Base-by-base conservation (phyloP, 164 flowering plant genomes). In the Paratinospora sagittata region DNA sequence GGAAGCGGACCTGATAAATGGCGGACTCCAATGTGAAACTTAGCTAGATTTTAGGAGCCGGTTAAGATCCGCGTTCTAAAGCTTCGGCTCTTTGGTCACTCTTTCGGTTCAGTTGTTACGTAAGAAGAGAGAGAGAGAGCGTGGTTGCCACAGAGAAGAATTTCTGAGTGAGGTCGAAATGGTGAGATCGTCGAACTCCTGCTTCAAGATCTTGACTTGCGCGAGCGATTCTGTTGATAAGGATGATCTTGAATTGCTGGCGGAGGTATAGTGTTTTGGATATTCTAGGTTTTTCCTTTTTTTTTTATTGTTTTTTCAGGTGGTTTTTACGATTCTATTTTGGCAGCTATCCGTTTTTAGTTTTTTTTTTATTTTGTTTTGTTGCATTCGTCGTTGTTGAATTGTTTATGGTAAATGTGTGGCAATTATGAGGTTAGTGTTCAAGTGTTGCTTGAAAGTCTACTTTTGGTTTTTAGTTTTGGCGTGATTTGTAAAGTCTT, bases 171-270 rank as follows among this genome's bases (percentile, higher is more conserved):
- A 43, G 58, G 58, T 52, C 21, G 47, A 71, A 71, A 88, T 86
- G 96, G 88, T 80, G 80, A 85, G 80, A 79, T 84, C 97, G 11
- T 61, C 78, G 24, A 73, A 73, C 24, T 77, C 85, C 12, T 92
- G 98, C 79, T 82, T 92, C 68, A 90, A 86, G 74, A 80, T 92
- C 79, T 81, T 89, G 34, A 43, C 88, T 0, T 91, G 98, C 72
- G 92, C 85, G 37, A 69, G 84, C 39, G 89, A 82, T 70, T 76
- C 90, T 19, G 79, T 75, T 37, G 91, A 80, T 7, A 69, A 67
- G 8, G 89, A 83, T 73, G 89, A 85, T 67, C 72, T 80, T 26
- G 81, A 82, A n/a, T 65, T 61, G n/a, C n/a, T 61, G 60, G 33
- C 72, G 6, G 84, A 85, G 91, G 93, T 86, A 74, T 23, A 17